These are phyloP conservation scores for Diaporthe eres DNA, from an alignment of 2,329 filamentous ascomycete genomes.

Conservation along the genomic window DNA sequence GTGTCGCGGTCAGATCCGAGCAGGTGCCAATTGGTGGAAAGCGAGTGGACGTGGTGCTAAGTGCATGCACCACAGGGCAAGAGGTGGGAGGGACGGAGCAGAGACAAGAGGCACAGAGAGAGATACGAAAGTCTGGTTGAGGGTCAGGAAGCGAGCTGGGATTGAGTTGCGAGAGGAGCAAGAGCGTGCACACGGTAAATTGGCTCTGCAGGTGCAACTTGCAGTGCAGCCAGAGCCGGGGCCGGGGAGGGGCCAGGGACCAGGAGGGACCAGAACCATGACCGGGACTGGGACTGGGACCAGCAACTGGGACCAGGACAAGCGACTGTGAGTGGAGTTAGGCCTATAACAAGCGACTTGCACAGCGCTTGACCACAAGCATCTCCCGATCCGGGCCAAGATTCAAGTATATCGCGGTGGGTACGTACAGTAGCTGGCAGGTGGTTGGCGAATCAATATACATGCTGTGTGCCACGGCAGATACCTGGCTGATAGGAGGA, in stretches of 20 bases:
- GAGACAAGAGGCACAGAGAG: background rate
- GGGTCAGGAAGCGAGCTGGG: slow-evolving; percentile 22
- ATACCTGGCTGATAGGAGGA: background rate
- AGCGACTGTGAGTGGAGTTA: slow-evolving; percentile 10
- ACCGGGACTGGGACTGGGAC: background rate
- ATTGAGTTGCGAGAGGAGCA: slow-evolving; percentile 20
- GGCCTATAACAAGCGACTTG: slow-evolving; percentile 14
- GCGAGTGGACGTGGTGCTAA: slow-evolving; percentile 35
- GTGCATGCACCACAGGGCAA: slow-evolving; percentile 1
- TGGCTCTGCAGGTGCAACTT: slow-evolving; percentile 27
- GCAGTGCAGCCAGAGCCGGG: slow-evolving; percentile 12
- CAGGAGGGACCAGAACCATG: background rate
- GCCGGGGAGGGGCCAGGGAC: background rate
- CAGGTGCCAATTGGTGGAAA: slow-evolving; percentile 24
- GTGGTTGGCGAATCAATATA: background rate
- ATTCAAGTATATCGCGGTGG: slow-evolving; percentile 11
- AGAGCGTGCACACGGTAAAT: slow-evolving; percentile 22
- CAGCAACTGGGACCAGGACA: background rate
- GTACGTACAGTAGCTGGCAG: background rate
- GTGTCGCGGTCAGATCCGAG: slow-evolving; percentile 32
- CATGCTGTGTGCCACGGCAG: background rate
- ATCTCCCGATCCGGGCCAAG: slow-evolving; percentile 30
- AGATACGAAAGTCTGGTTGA: slow-evolving; percentile 24
- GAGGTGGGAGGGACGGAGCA: background rate
- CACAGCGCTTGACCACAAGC: slow-evolving; percentile 21